Conservation (phyloP, 495 filamentous ascomycete species). For the Tuber melanosporum region DNA sequence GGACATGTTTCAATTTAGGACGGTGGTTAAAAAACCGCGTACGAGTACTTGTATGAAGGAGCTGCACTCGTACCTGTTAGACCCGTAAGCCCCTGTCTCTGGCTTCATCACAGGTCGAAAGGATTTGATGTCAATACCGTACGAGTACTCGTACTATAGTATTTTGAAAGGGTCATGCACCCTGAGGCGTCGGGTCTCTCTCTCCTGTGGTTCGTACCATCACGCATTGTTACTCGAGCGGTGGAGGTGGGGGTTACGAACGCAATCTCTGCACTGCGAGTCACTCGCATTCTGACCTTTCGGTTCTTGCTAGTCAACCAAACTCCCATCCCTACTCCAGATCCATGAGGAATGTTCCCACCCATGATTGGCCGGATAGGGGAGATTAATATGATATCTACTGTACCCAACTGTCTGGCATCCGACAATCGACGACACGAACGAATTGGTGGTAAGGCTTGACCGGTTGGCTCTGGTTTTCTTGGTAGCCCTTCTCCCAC, state of each 20-base stretch:
- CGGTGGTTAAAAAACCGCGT: neutral
- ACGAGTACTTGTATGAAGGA: neutral
- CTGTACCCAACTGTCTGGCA: constrained; percentile 24
- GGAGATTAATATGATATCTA: constrained; percentile 18
- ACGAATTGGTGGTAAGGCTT: constrained; percentile 34
- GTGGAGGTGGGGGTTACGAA: constrained; percentile 27
- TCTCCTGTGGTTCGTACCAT: constrained; percentile 25
- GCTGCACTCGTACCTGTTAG: neutral
- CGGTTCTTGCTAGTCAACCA: neutral
- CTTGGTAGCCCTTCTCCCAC: constrained; percentile 21
- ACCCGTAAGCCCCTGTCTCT: neutral
- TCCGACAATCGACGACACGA: constrained; percentile 28
- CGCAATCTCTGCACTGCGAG: constrained; percentile 33
- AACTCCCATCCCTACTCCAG: neutral
- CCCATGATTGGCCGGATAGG: constrained; percentile 30
- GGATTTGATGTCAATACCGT: neutral
- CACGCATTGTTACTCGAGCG: constrained; percentile 19
- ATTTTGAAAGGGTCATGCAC: constrained; percentile 24
- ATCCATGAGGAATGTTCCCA: constrained; percentile 2
- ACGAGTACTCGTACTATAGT: neutral
- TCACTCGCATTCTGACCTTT: constrained; percentile 12
- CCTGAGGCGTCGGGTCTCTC: constrained; percentile 13
- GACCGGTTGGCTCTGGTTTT: constrained; percentile 20
- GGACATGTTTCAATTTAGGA: neutral
- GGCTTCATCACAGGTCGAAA: neutral